These are phyloP conservation scores for Monilinia fructigena DNA, from an alignment of 2,329 filamentous ascomycete species.

Conservation along the genomic window DNA sequence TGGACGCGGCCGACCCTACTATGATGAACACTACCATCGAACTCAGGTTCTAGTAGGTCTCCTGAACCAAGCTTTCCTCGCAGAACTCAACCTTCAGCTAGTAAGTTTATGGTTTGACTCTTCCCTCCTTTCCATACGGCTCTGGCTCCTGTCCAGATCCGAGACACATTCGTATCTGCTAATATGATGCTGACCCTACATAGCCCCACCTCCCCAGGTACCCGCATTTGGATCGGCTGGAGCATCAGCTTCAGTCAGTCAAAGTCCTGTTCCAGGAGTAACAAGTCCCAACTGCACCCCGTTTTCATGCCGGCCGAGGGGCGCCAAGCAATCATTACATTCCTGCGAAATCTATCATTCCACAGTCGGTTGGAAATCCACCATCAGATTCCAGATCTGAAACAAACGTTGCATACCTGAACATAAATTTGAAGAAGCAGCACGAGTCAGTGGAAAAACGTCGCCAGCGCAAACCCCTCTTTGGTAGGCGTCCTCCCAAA, in stretches of 20 bases:
- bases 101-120: slow-evolving; percentile 4
- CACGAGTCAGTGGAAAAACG: neutral
- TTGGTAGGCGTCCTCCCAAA: slow-evolving; percentile 30
- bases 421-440: slow-evolving; percentile 6
- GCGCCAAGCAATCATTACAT: slow-evolving; percentile 10
- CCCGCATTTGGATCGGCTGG: slow-evolving; percentile 51
- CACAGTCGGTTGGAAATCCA: slow-evolving; percentile 1
- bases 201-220: slow-evolving; percentile 50
- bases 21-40: slow-evolving; percentile 56
- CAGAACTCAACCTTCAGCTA: slow-evolving; percentile 48
- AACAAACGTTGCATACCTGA: neutral
- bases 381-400: neutral
- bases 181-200: neutral
- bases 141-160: neutral
- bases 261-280: slow-evolving; percentile 33
- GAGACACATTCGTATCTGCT: neutral
- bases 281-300: slow-evolving; percentile 36
- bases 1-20: slow-evolving; percentile 49
- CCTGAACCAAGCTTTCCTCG: slow-evolving; percentile 38
- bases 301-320: slow-evolving; percentile 24
- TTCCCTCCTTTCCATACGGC: neutral
- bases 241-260: neutral
- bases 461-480: slow-evolving; percentile 27
- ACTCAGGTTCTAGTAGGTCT: slow-evolving; percentile 36
- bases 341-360: neutral